Conservation (phyloP, 768 basidiomycete species). For the Mycena capillaripes region DNA sequence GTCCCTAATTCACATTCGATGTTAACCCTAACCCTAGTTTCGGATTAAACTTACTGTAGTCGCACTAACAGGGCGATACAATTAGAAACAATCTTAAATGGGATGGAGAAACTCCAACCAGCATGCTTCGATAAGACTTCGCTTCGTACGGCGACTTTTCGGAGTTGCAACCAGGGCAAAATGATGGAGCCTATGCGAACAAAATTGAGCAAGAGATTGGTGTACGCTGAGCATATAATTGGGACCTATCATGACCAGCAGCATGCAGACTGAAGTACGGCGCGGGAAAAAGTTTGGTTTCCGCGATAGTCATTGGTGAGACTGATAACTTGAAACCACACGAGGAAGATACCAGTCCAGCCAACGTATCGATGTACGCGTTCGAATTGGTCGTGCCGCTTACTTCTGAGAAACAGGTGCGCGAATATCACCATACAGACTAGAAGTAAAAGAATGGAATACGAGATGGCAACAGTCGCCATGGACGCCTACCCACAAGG, state of each 20-base stretch:
- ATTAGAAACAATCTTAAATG: not conserved
- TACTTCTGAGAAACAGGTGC: conserved; percentile 61
- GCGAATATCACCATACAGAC: conserved; percentile 66
- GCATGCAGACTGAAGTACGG: conserved; percentile 59
- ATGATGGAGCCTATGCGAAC: conserved; percentile 59
- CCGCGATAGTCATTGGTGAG: conserved; percentile 65
- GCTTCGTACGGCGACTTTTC: conserved; percentile 66
- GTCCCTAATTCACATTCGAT: conserved; percentile 46
- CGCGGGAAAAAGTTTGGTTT: conserved; percentile 54
- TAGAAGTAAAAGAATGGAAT: conserved; percentile 63
- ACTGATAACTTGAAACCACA: conserved; percentile 70
- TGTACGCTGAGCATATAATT: not conserved
- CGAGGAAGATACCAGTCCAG: conserved; percentile 65
- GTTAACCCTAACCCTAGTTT: not conserved
- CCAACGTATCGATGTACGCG: conserved; percentile 69
- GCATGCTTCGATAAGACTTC: conserved; percentile 70
- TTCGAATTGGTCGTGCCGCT: conserved; percentile 68
- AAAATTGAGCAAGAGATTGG: not conserved
- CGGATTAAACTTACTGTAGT: conserved; percentile 60
- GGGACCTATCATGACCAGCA: conserved; percentile 63
- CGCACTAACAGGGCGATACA: conserved; percentile 48
- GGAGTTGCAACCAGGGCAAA: conserved; percentile 70
- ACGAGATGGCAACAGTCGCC: conserved; percentile 65
- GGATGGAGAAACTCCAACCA: not conserved
- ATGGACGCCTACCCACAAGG: conserved; percentile 60